Conservation (phyloP, 2,329 filamentous ascomycete species). For the Pezicula carpinea region DNA sequence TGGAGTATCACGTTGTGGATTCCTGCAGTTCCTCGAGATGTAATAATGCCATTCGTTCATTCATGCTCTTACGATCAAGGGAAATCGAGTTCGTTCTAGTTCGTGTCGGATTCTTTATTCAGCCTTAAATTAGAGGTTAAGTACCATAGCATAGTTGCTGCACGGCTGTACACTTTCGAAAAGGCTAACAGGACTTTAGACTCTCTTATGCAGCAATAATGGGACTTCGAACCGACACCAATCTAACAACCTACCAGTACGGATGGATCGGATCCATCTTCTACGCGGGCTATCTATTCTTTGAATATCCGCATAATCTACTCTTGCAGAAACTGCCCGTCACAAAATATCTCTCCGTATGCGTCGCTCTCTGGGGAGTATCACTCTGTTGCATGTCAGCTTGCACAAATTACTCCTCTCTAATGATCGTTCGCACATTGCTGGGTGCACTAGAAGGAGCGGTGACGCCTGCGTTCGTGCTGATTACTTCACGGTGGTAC, state of each 20-base stretch:
- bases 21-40: too few species aligned
- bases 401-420: constrained; percentile 50
- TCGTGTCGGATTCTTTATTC: too few species aligned
- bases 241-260: constrained; percentile 35
- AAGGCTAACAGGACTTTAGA: not conserved
- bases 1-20: too few species aligned
- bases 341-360: constrained; percentile 55
- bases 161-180: too few species aligned
- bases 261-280: constrained; percentile 40
- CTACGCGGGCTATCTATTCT: constrained; percentile 31
- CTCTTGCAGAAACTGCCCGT: constrained; percentile 46
- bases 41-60: too few species aligned
- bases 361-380: constrained; percentile 53
- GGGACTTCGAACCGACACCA: constrained; percentile 31
- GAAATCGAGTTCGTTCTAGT: too few species aligned
- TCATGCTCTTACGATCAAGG: too few species aligned
- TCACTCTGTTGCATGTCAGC: constrained; percentile 56
- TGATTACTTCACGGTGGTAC: constrained; percentile 65
- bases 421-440: constrained; percentile 59
- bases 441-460: constrained; percentile 61
- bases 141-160: too few species aligned
- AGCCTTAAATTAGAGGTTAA: too few species aligned
- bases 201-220: constrained; percentile 36
- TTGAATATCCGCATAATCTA: constrained; percentile 3
- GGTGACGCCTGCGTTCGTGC: constrained; percentile 60